phyloP scores from a whole-genome alignment of 1,284 basidiomycete genomes.

The Sanghuangporus sanghuang region DNA sequence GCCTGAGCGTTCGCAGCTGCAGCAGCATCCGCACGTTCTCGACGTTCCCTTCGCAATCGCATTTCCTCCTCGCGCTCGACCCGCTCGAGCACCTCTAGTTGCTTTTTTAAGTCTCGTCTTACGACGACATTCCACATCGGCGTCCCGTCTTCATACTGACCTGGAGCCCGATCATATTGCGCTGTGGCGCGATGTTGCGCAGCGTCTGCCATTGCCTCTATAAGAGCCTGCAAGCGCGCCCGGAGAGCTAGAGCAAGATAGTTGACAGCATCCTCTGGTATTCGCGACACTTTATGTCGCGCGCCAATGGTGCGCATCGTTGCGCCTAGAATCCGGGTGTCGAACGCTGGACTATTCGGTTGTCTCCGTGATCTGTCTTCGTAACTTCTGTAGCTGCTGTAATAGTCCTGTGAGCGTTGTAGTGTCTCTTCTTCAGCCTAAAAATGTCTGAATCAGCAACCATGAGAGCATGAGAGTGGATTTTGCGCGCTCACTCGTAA shows the following conservation, averaged over 20 bases:
- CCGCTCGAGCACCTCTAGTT: slow-evolving; percentile 66
- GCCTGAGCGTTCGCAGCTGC: slow-evolving; percentile 54
- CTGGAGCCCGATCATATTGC: slow-evolving; percentile 64
- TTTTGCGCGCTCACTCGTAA: slow-evolving; percentile 46
- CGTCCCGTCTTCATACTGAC: slow-evolving; percentile 53
- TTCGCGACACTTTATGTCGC: slow-evolving; percentile 55
- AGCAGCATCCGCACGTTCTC: slow-evolving; percentile 65
- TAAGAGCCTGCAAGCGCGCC: slow-evolving; percentile 65
- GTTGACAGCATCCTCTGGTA: slow-evolving; percentile 69
- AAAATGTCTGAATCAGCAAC: not conserved
- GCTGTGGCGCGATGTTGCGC: slow-evolving; percentile 65
- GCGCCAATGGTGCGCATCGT: slow-evolving; percentile 61
- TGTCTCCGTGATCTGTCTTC: slow-evolving; percentile 75
- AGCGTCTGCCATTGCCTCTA: slow-evolving; percentile 67
- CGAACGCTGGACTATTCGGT: slow-evolving; percentile 56
- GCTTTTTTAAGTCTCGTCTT: slow-evolving; percentile 69
- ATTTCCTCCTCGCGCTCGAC: slow-evolving; percentile 79
- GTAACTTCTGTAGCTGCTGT: slow-evolving; percentile 52
- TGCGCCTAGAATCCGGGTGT: slow-evolving; percentile 51
- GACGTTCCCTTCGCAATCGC: slow-evolving; percentile 63
- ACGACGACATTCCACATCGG: slow-evolving; percentile 80
- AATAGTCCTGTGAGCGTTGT: slow-evolving; percentile 58
- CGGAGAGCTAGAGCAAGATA: slow-evolving; percentile 78
- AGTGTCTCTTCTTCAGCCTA: slow-evolving; percentile 75
- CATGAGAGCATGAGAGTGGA: not conserved